Percentiles rank a stretch among this genome's conserved stretches.
phyloP scores from a whole-genome alignment of 108 stramenopile species.

The Pseudonitzschia multiseries region DNA sequence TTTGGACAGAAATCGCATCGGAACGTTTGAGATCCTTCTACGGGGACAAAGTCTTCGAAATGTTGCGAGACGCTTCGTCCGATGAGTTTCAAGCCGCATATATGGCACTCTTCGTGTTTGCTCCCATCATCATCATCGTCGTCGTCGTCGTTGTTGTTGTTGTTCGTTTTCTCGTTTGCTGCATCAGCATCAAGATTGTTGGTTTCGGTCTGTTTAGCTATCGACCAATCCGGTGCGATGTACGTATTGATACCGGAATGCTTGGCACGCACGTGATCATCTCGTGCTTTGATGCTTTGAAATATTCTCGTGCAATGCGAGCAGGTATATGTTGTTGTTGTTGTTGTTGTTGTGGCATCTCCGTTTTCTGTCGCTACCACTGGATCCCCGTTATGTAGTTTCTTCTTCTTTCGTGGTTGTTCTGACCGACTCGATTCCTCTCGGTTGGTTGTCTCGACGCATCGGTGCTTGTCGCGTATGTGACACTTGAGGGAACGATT shows the following conservation, averaged over 20 bases:
- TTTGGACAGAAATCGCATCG: conserved; percentile 49
- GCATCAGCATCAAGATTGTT: not conserved
- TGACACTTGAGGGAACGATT: conserved; percentile 74
- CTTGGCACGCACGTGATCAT: conserved; percentile 69
- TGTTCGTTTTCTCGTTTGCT: not conserved
- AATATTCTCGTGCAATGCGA: conserved; percentile 40
- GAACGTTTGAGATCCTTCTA: conserved; percentile 8
- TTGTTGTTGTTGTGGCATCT: not conserved
- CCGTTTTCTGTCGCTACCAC: no score
- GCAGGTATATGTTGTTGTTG: not conserved
- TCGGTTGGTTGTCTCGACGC: not conserved
- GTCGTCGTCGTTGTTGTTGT: no score
- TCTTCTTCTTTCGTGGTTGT: conserved; percentile 30
- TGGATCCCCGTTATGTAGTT: not conserved
- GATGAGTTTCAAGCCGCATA: conserved; percentile 16
- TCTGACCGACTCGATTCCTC: conserved; percentile 20
- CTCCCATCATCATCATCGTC: not conserved
- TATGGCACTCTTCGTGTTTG: conserved; percentile 10
- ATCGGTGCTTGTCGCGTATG: conserved; percentile 36
- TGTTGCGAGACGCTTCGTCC: conserved; percentile 12
- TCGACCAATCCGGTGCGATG: conserved; percentile 73
- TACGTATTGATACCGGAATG: conserved; percentile 61
- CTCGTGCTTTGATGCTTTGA: conserved; percentile 53
- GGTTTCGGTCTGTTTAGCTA: conserved; percentile 1
- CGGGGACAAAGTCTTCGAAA: conserved; percentile 27